Evolutionary conservation across 345 rosid species (phyloP).

Genomic region (Populus davidiana): DNA sequence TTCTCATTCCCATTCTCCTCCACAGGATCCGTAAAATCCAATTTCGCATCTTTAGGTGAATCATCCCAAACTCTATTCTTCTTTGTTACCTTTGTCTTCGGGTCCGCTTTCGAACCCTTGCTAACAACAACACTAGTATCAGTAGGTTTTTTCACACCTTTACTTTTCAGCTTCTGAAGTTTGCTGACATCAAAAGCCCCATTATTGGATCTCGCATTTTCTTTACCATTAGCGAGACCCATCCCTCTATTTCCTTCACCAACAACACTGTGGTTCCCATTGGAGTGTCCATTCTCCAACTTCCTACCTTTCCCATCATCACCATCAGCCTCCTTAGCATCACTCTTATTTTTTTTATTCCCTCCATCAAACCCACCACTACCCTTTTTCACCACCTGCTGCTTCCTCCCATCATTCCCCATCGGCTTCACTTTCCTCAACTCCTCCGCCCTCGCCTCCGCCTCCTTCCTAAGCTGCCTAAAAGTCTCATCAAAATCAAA

Average conservation of each 20-base stretch:
- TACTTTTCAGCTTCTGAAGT: conserved; percentile 80
- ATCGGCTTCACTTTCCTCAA: conserved; percentile 66
- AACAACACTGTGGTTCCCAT: conserved; percentile 38
- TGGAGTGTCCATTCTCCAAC: conserved; percentile 67
- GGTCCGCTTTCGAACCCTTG: conserved; percentile 70
- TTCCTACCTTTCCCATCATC: conserved; percentile 38
- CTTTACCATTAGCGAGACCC: conserved; percentile 69
- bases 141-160: conserved; percentile 80
- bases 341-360: conserved; percentile 44
- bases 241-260: conserved; percentile 43
- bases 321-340: conserved; percentile 56
- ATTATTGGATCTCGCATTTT: conserved; percentile 60
- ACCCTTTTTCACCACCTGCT: conserved; percentile 52
- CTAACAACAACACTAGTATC: conserved; percentile 60
- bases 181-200: conserved; percentile 85
- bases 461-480: conserved; percentile 92
- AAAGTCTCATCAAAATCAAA: conserved; percentile 73
- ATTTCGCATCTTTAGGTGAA: conserved; percentile 57
- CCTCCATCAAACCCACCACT: conserved; percentile 57
- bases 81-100: conserved; percentile 71
- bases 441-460: conserved; percentile 87
- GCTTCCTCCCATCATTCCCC: conserved; percentile 51
- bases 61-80: conserved; percentile 97
- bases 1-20: conserved; percentile 53
- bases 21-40: conserved; percentile 80